Base-by-base conservation (phyloP, 2,329 filamentous ascomycete genomes). In the Cladosporium sp. region DNA sequence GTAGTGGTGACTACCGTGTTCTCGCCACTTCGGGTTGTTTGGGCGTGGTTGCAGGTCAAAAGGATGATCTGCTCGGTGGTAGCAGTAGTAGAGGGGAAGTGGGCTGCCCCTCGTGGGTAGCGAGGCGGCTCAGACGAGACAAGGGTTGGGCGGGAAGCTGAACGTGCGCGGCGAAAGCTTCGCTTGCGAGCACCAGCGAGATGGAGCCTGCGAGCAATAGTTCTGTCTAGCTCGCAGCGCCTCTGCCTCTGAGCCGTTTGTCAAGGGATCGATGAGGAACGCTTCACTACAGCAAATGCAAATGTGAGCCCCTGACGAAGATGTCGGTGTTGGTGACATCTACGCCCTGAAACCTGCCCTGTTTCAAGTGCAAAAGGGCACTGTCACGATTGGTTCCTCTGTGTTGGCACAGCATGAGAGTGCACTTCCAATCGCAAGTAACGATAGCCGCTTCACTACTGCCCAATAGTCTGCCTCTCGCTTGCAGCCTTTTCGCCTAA, bases 331-430 rank as follows among this genome's bases (percentile, higher is more conserved):
- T 21, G 8, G n/a, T 21, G 28, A 49, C 16, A 21, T 49, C 57
- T 2, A 26, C 16, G 5, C 28, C 46, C 60, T 53, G 60, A 55
- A 53, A 62, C 60, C 23, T 49, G 49, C 31, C 46, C 33, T 31
- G 46, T 62, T 62, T 53, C 46, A 33, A 49, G 46, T 10, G 16
- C 23, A 21, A 53, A 53, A 52, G 31, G 60, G 60, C 29, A 8
- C 16, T 44, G 44, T 31, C 46, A 62, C 49, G 55, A 62, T 62
- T 62, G 60, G 60, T 55, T 33, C 31, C 31, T 55, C 31, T 21
- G 29, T n/a, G 28, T n/a, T 55, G 28, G 52, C 28, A 55, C 52
- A 18, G 52, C 52, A 33, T 40, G 55, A 57, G 21, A 14, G 33
- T 2, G 12, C 31, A 23, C 56, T 46, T 40, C 56, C 23, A 35